Conservation (phyloP, 2,329 filamentous ascomycete genomes). For the Cladosporium sphaerospermum region DNA sequence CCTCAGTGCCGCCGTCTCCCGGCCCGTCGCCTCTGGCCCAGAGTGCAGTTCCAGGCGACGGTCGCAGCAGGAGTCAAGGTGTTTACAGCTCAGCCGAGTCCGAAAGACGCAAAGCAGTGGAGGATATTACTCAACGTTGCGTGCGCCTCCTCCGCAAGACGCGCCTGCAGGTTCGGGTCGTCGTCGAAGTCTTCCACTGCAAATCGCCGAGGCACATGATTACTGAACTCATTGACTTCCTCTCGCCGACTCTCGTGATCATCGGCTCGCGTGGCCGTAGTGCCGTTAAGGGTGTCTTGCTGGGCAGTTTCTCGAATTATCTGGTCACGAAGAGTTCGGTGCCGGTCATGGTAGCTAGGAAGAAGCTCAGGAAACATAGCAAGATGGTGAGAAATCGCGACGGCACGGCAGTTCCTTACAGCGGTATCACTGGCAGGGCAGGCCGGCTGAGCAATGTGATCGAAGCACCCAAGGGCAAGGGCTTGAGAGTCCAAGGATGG, state of each 20-base stretch:
- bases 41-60: constrained; percentile 13
- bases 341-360: constrained; percentile 95
- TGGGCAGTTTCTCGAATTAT: constrained; percentile 96
- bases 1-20: constrained; percentile 19
- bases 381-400: constrained; percentile 34
- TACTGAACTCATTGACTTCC: constrained; percentile 90
- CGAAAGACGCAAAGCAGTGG: constrained; percentile 73
- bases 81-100: constrained; percentile 55
- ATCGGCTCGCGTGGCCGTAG: constrained; percentile 86
- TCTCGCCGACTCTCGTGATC: constrained; percentile 87
- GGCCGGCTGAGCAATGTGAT: constrained; percentile 30
- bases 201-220: constrained; percentile 96
- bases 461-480: constrained; percentile 26
- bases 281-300: constrained; percentile 85
- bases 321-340: constrained; percentile 94
- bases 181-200: constrained; percentile 96
- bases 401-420: constrained; percentile 27
- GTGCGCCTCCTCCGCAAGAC: constrained; percentile 86
- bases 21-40: constrained; percentile 29
- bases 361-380: constrained; percentile 78
- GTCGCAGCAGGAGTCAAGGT: constrained; percentile 27
- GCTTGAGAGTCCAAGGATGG: constrained; percentile 28
- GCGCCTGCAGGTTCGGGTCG: constrained; percentile 81
- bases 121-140: constrained; percentile 76
- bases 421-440: constrained; percentile 22